Conservation (phyloP, 345 rosid genomes). For the Passiflora organensis region DNA sequence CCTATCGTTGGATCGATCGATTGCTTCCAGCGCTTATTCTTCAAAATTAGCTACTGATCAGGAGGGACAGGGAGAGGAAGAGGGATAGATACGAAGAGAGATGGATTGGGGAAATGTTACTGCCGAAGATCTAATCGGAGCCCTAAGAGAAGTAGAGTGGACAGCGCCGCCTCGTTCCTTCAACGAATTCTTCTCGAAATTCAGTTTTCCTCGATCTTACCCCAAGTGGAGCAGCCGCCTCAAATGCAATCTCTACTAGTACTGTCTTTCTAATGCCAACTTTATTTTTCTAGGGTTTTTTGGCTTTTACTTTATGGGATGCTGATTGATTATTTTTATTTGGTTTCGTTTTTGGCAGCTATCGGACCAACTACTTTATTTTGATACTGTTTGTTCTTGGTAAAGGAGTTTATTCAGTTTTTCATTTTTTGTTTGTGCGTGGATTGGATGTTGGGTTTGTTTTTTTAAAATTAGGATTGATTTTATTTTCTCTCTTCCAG, state of each 20-base stretch:
- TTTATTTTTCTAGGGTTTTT: not conserved
- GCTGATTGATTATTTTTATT: not conserved
- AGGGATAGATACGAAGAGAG: too few relatives aligned
- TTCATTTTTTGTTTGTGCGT: not conserved
- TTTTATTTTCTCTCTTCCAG: slow-evolving; percentile 32
- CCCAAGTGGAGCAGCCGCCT: slow-evolving; percentile 94
- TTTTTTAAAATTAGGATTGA: slow-evolving; percentile 29
- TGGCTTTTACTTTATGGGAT: not conserved
- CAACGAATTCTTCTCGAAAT: slow-evolving; percentile 79
- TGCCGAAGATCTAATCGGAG: slow-evolving; percentile 83
- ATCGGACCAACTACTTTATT: slow-evolving; percentile 89
- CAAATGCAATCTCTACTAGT: slow-evolving; percentile 99
- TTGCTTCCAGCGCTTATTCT: too few relatives aligned
- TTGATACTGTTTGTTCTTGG: slow-evolving; percentile 79
- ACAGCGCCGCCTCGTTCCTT: slow-evolving; percentile 89
- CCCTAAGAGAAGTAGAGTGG: slow-evolving; percentile 97
- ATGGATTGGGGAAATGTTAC: slow-evolving; percentile 99
- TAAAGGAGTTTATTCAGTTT: too few relatives aligned
- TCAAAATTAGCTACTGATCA: too few relatives aligned
- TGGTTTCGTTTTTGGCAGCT: slow-evolving; percentile 48
- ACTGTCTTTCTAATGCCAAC: slow-evolving; percentile 1
- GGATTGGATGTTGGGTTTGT: not conserved
- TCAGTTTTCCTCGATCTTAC: slow-evolving; percentile 74
- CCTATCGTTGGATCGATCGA: too few relatives aligned
- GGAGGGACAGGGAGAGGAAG: too few relatives aligned